phyloP scores from a whole-genome alignment of 1,284 basidiomycete species.

The Tilletia horrida region DNA sequence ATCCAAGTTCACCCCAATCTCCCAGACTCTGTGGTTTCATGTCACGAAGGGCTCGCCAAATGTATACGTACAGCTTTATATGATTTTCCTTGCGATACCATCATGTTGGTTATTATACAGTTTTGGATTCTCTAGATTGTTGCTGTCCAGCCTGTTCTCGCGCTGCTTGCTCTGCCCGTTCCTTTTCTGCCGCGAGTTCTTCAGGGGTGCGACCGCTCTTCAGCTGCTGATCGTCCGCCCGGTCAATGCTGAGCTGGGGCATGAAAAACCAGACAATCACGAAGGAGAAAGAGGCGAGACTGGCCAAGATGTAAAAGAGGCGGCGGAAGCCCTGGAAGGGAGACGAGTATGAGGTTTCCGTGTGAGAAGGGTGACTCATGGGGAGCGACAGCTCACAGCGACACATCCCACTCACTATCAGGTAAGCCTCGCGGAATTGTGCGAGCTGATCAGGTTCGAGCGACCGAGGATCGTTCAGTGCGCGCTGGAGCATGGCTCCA shows the following conservation, averaged over 20 bases:
- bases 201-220: constrained; percentile 29
- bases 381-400: too few species aligned
- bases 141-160: not conserved
- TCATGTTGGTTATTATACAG: not conserved
- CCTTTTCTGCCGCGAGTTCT: not conserved
- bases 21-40: not conserved
- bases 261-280: constrained; percentile 63
- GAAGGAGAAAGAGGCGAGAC: constrained; percentile 57
- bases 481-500: constrained; percentile 22
- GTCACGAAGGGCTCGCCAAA: not conserved
- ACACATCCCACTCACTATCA: too few species aligned
- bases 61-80: not conserved
- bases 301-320: constrained; percentile 59
- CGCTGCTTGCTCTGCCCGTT: too few species aligned
- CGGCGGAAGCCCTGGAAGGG: constrained; percentile 63
- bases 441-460: constrained; percentile 23
- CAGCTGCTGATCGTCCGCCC: constrained; percentile 62
- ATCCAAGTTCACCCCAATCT: too few species aligned
- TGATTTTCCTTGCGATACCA: not conserved
- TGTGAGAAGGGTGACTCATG: too few species aligned
- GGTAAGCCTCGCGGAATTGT: constrained; percentile 58
- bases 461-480: constrained; percentile 31
- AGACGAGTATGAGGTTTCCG: too few species aligned
- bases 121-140: not conserved
- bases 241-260: constrained; percentile 62